Evolutionary conservation across 495 filamentous ascomycete genomes (phyloP), one percentile per base, ranked within the genome.

Genomic region (Neurospora sp.): DNA sequence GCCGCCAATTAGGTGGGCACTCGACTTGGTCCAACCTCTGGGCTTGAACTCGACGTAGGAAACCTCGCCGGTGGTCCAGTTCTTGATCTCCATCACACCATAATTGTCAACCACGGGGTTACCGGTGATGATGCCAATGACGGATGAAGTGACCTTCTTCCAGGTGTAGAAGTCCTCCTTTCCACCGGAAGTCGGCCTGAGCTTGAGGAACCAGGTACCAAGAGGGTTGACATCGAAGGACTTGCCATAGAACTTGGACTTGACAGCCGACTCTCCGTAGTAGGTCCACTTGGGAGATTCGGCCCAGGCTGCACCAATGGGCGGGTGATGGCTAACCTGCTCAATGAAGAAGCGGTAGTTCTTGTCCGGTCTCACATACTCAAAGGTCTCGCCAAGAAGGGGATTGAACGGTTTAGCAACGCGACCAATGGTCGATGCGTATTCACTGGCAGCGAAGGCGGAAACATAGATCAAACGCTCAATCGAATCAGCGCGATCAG

Each of bases 371-470:
- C 96, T 86, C 12, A 90, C 93, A 78, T 99, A 99, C 82, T 99
- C 96, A 78, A 96, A 99, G 0, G 96, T 99, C 82, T 99, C 96
- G 14, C 96, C 96, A 4, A 98, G 86, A 10, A 98, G 88, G 35
- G 96, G 96, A 77, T 98, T 99, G 86, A 98, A 99, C 1, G 96
- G 96, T 76, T 99, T 99, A 9, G 96, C 96, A 16, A 99, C 94
- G 79, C 96, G 94, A 2, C 92, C 94, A 74, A 97, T 97, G 0
- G 96, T 97, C 8, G 96, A 98, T 12, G 96, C 94, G 78, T 98
- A 98, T 81, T 98, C 96, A 77, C 92, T 96, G 14, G 94, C 92
- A 27, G 96, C 96, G 78, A 97, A 99, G 0, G 94, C 94, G 41
- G 94, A 94, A 66, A 99, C 93, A 78, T 99, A 98, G n/a, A 98